These are phyloP conservation scores for Podaxis sp. DNA, from an alignment of 768 basidiomycete genomes.

Conservation along the genomic window DNA sequence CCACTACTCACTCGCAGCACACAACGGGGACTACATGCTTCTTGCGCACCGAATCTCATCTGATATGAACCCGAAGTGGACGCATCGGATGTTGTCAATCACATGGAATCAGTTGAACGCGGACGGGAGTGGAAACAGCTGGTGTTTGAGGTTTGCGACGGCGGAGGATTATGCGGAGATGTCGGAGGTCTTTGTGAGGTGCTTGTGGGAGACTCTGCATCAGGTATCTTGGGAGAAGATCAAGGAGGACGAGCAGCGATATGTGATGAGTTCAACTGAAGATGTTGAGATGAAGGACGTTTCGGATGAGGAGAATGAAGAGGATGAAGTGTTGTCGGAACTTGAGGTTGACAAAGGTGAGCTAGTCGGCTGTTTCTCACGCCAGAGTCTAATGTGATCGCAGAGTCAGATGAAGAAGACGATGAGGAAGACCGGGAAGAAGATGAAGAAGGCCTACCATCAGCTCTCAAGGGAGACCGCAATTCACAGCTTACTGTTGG, in stretches of 20 bases:
- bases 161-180: constrained; percentile 59
- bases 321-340: constrained; percentile 72
- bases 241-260: constrained; percentile 87
- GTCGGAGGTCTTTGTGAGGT: constrained; percentile 62
- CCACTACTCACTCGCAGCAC: constrained; percentile 60
- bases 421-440: constrained; percentile 42
- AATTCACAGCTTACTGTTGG: constrained; percentile 93
- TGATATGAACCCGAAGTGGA: constrained; percentile 74
- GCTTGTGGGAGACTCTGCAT: constrained; percentile 81
- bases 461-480: constrained; percentile 53
- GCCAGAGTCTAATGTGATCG: background rate
- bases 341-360: constrained; percentile 65
- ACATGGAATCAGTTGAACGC: constrained; percentile 83
- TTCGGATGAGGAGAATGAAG: constrained; percentile 73
- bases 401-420: constrained; percentile 47
- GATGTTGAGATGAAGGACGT: constrained; percentile 88
- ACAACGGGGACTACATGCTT: constrained; percentile 45
- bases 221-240: constrained; percentile 74
- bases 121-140: constrained; percentile 62
- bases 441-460: constrained; percentile 38
- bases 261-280: constrained; percentile 76
- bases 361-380: constrained; percentile 12
- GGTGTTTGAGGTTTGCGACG: constrained; percentile 74
- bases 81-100: constrained; percentile 62
- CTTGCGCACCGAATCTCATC: constrained; percentile 64